Evolutionary conservation across 495 filamentous ascomycete genomes (phyloP), one percentile per base, ranked within the genome.

Genomic region (Xylaria palmicola): DNA sequence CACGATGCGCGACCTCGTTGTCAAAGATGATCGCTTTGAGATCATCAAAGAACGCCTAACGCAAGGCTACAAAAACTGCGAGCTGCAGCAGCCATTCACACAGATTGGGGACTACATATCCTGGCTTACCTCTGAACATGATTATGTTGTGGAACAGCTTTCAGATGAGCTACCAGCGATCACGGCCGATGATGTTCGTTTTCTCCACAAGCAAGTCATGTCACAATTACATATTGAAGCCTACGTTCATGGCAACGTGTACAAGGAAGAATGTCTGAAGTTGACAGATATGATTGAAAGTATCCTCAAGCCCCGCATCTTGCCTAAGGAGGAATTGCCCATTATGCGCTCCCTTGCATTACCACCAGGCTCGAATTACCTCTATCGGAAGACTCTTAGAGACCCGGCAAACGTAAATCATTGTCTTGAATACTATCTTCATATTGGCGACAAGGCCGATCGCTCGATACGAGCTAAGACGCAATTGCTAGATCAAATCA

Each of bases 371-470:
- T 85, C 85, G 67, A 93, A 96, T 75, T 96, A 85, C 68, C 77
- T 91, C 61, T 97, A 92, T 73, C 83, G 86, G 67, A 88, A 89
- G 49, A 83, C 81, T 2, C 80, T 97, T 43, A 90, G 88, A 68
- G 94, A 98, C 69, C 87, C 90, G 0, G 91, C 88, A 26, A 99
- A 99, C 66, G 88, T 99, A 65, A 99, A 99, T 69, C 88, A 97
- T 72, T 96, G 91, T 72, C 95, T 99, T 64, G 93, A 98, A 64
- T 97, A 96, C 67, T 86, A 86, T 62, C 77, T 98, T 7, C 90
- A 88, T 58, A 80, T 96, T 53, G 93, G 94, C 19, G 82, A 88
- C 59, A 85, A 87, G 64, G 77, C 81, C 0, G 86, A 95, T 65
- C 79, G 87, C 26, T 62, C 64, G 3, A 70, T 93, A 10, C 81